A percentile compares a stretch with the other conserved stretches of the same genome.
These are phyloP conservation scores for Capronia coronata DNA, from an alignment of 2,329 filamentous ascomycete species.

Conservation along the genomic window DNA sequence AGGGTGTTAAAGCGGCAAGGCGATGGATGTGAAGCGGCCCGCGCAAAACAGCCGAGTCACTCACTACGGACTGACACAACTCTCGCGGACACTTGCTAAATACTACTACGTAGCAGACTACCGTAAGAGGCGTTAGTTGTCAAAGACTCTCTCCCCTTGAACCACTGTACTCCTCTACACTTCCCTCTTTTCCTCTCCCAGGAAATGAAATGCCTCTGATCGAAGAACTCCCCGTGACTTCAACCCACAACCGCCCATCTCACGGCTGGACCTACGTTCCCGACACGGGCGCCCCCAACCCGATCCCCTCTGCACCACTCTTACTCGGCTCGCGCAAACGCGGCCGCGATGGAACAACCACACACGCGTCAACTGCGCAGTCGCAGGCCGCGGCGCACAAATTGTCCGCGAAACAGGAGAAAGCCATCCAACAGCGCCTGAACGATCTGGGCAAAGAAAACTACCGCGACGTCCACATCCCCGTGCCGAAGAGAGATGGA, in stretches of 20 bases:
- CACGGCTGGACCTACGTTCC: conserved; percentile 92
- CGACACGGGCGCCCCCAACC: conserved; percentile 60
- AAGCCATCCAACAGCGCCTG: conserved; percentile 73
- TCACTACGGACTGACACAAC: too few relatives aligned
- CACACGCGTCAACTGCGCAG: conserved; percentile 1
- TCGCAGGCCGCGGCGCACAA: conserved; percentile 47
- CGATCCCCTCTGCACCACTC: conserved; percentile 37
- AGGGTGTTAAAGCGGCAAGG: too few relatives aligned
- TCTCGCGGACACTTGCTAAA: too few relatives aligned
- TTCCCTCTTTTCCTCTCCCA: not conserved
- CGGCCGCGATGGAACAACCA: conserved; percentile 54
- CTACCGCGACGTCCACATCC: conserved; percentile 50
- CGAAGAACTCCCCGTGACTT: conserved; percentile 36
- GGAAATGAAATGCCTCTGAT: conserved; percentile 2
- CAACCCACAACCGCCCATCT: conserved; percentile 53
- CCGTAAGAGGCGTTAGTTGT: too few relatives aligned
- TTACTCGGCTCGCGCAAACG: conserved; percentile 38
- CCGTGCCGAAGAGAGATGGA: conserved; percentile 56
- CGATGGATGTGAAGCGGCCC: too few relatives aligned
- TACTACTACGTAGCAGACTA: too few relatives aligned
- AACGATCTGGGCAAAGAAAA: conserved; percentile 78
- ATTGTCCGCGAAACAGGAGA: conserved; percentile 72
- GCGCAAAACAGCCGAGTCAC: too few relatives aligned
- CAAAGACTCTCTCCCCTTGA: too few relatives aligned
- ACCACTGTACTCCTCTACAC: too few relatives aligned